Evolutionary conservation across 1,284 basidiomycete species (phyloP), one percentile per base, ranked within the genome.

Genomic region (Pseudozyma tsukubaensis): DNA sequence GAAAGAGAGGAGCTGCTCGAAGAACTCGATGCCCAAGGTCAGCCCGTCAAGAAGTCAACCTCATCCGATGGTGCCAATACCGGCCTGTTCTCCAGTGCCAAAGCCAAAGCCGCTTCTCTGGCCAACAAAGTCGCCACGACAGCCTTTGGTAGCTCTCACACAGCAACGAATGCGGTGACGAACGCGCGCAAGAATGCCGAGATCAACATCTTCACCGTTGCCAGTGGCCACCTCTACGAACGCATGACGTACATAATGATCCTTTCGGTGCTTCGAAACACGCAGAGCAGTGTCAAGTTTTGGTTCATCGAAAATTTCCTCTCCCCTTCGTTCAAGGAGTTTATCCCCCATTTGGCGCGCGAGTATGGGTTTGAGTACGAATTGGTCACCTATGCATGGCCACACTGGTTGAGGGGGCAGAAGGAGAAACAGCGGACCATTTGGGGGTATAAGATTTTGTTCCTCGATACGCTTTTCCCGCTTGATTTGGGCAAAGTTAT

Each of bases 251-350:
- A 93, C 29, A 97, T 99, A 86, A 99, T 99, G 96, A 93, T 97
- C 66, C 88, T 98, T 40, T 95, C 93, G 3, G 97, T 99, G 24
- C 88, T 99, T 77, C 90, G 91, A 59, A 95, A 99, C 83, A 99
- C 96, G 3, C 89, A 94, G 36, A 92, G 91, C 79, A 91, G 89
- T 24, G 94, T 98, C 85, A 99, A 99, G 85, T 99, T 99, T 86
- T 99, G 96, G 96, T 98, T 99, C 86, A 98, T 99, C 76, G 93
- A 97, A 83, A 99, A 99, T 86, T 99, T 98, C 89, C 88, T 99
- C 21, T 98, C 96, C 0, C 96, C 96, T 0, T 94, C 94, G 0
- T 99, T 99, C 89, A 88, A 97, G 65, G 93, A 94, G 88, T 97
- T 98, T 85, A 92, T 97, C 57, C 96, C 96, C 0, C 92, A 94